Evolutionary conservation across 805 yeast genomes (phyloP).

Genomic region (Kregervanrija fluxuum): DNA sequence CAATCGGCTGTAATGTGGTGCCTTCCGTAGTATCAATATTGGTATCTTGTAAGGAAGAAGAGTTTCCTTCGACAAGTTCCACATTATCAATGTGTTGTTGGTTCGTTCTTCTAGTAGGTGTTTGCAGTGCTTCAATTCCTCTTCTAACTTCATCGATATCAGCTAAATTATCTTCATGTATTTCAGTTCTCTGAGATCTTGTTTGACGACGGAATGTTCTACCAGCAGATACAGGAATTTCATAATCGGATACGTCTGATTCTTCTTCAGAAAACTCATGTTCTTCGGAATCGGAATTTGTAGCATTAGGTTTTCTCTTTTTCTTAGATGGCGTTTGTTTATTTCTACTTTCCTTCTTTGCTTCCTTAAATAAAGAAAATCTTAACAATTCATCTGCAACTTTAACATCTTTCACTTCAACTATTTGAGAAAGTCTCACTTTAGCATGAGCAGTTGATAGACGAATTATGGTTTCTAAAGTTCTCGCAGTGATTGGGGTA

Average conservation of each 20-base stretch:
- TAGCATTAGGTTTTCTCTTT: conserved; percentile 25
- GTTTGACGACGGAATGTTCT: conserved; percentile 4
- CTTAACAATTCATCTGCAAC: conserved; percentile 82
- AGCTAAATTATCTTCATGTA: conserved; percentile 20
- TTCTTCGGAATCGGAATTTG: conserved; percentile 1
- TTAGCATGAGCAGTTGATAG: conserved; percentile 95
- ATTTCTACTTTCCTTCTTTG: conserved; percentile 28
- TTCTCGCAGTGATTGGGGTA: conserved; percentile 97
- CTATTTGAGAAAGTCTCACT: conserved; percentile 72
- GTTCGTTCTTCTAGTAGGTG: conserved; percentile 1
- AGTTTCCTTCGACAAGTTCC: too few species aligned
- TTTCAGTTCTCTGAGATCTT: conserved; percentile 9
- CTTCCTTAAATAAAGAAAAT: conserved; percentile 78
- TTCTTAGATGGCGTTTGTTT: conserved; percentile 27
- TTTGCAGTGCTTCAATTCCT: conserved; percentile 18
- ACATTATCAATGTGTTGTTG: background rate
- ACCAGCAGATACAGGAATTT: conserved; percentile 12
- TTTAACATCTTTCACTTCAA: conserved; percentile 70
- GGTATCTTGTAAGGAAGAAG: too few species aligned
- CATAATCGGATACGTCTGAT: conserved; percentile 8
- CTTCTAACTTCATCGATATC: conserved; percentile 18
- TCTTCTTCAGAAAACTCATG: conserved; percentile 24
- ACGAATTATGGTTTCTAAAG: conserved; percentile 91
- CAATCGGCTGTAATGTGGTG: conserved; percentile 14
- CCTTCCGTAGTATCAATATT: conserved; percentile 2